Conservation (phyloP, 257 asterid genomes). For the Jasminum sambac region DNA sequence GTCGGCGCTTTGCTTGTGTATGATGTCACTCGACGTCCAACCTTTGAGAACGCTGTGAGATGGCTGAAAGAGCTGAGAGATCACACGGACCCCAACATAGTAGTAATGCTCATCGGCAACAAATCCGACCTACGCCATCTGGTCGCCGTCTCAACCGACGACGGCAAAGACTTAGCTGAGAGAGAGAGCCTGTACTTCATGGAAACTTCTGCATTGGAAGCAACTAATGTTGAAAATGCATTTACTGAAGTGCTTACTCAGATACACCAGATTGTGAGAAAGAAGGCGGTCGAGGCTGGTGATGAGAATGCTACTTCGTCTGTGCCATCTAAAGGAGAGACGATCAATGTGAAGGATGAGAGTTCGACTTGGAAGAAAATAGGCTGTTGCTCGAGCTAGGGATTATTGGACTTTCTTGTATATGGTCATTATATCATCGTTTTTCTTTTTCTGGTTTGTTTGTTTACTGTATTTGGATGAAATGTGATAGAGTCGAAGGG, state of each 20-base stretch:
- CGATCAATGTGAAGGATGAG: slow-evolving; percentile 15
- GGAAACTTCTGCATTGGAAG: slow-evolving; percentile 24
- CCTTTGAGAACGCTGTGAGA: slow-evolving; percentile 15
- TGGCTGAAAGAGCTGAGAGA: slow-evolving; percentile 23
- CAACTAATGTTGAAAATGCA: slow-evolving; percentile 19
- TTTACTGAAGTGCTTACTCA: slow-evolving; percentile 18
- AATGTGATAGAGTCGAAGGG: slow-evolving; percentile 4
- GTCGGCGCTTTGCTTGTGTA: slow-evolving; percentile 23
- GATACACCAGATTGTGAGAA: slow-evolving; percentile 19
- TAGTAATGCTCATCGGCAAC: slow-evolving; percentile 23
- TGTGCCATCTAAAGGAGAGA: slow-evolving; percentile 26
- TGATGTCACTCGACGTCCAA: slow-evolving; percentile 18
- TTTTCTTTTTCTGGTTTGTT: neutral
- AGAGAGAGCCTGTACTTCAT: slow-evolving; percentile 19
- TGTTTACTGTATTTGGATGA: slow-evolving; percentile 1
- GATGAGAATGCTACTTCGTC: slow-evolving; percentile 16
- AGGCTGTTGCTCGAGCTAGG: slow-evolving; percentile 18
- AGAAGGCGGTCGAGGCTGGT: slow-evolving; percentile 17
- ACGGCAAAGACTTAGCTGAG: slow-evolving; percentile 16
- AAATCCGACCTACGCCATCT: slow-evolving; percentile 22
- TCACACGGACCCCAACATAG: slow-evolving; percentile 21
- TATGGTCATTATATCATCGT: neutral
- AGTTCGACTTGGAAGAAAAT: slow-evolving; percentile 19
- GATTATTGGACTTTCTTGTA: slow-evolving; percentile 15
- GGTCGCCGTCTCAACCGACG: slow-evolving; percentile 14